phyloP scores from a whole-genome alignment of 371 early-diverging fungal genomes.

The Amoeboaphelidium occidentale region DNA sequence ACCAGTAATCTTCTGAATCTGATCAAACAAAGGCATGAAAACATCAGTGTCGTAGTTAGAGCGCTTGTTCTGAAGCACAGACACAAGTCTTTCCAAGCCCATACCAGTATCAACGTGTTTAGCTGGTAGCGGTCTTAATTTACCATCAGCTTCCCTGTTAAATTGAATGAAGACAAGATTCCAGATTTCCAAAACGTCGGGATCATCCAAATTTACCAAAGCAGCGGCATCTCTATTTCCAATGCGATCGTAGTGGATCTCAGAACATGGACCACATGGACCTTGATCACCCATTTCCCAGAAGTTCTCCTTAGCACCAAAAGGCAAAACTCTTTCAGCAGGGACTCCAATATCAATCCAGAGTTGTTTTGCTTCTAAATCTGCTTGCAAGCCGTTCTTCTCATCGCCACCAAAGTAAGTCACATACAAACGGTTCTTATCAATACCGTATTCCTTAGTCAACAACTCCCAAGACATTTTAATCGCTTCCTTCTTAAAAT shows the following conservation, averaged over 20 bases:
- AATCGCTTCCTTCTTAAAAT: conserved; percentile 95
- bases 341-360: conserved; percentile 86
- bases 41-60: conserved; percentile 98
- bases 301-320: conserved; percentile 92
- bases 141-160: conserved; percentile 88
- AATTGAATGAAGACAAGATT: conserved; percentile 99
- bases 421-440: conserved; percentile 80
- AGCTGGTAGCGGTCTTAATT: conserved; percentile 68
- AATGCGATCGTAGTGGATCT: conserved; percentile 98
- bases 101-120: conserved; percentile 99
- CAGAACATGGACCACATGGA: conserved; percentile 99
- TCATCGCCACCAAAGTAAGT: conserved; percentile 95
- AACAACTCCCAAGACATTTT: conserved; percentile 82
- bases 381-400: conserved; percentile 49
- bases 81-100: conserved; percentile 94
- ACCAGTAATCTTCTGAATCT: conserved; percentile 62
- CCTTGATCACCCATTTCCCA: conserved; percentile 99
- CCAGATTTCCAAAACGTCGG: conserved; percentile 98
- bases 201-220: conserved; percentile 97
- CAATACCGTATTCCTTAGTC: conserved; percentile 63
- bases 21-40: conserved; percentile 59
- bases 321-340: conserved; percentile 62
- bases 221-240: conserved; percentile 82
- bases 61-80: conserved; percentile 80
- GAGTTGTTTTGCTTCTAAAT: conserved; percentile 72